Conservation (phyloP, 805 yeast species). For the Debaryomyces maramus region DNA sequence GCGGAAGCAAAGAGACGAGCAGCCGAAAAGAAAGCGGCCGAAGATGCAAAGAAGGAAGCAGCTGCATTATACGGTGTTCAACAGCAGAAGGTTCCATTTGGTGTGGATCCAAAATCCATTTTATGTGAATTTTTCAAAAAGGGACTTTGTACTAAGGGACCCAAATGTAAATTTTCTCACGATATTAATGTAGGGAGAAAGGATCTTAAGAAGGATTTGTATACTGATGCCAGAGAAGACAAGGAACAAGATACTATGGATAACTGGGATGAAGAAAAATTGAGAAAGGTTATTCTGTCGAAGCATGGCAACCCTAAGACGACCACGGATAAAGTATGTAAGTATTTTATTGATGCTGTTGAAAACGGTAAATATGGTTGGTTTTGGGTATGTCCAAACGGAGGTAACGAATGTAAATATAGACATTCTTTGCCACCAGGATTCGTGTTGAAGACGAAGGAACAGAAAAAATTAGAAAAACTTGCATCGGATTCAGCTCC, state of each 20-base stretch:
- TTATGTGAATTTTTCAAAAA: slow-evolving; percentile 87
- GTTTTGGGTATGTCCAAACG: slow-evolving; percentile 98
- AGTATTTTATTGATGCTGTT: slow-evolving; percentile 91
- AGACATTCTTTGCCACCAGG: slow-evolving; percentile 96
- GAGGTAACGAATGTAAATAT: slow-evolving; percentile 90
- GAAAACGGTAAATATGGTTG: slow-evolving; percentile 98
- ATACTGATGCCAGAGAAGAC: slow-evolving; percentile 78
- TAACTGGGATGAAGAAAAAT: slow-evolving; percentile 94
- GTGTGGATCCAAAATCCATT: slow-evolving; percentile 95
- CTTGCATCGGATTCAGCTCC: slow-evolving; percentile 82
- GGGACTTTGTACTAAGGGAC: slow-evolving; percentile 81
- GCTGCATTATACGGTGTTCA: slow-evolving; percentile 72
- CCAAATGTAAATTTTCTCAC: slow-evolving; percentile 90
- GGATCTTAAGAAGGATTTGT: slow-evolving; percentile 86
- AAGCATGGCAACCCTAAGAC: slow-evolving; percentile 94
- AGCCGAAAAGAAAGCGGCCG: slow-evolving; percentile 88
- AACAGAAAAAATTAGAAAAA: slow-evolving; percentile 86
- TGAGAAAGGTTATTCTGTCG: slow-evolving; percentile 79
- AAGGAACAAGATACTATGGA: slow-evolving; percentile 90
- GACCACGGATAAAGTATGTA: slow-evolving; percentile 94
- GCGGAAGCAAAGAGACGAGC: slow-evolving; percentile 68
- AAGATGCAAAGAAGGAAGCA: slow-evolving; percentile 85
- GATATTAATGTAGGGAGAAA: slow-evolving; percentile 83
- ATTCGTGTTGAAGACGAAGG: slow-evolving; percentile 93
- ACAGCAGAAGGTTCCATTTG: slow-evolving; percentile 87